Evolutionary conservation across 257 asterid species (phyloP).

Genomic region (Fraxinus excelsior): DNA sequence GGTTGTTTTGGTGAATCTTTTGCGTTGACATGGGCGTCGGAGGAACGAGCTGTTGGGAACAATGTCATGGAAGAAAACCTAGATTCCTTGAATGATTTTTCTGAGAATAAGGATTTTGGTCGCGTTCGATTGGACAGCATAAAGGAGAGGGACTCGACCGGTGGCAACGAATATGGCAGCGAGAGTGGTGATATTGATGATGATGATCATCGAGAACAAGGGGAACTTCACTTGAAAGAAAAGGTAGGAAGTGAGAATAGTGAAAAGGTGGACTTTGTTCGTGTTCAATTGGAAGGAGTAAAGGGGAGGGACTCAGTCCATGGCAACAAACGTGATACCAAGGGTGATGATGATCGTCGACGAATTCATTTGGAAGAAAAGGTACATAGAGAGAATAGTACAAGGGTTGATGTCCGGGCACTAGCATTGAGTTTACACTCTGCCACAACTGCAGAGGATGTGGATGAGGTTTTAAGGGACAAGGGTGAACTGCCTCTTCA

Average conservation of each 20-base stretch:
- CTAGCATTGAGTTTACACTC: constrained; percentile 52
- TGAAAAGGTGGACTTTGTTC: not conserved
- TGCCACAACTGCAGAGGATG: constrained; percentile 65
- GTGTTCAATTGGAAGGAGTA: not conserved
- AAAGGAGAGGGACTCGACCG: constrained; percentile 2
- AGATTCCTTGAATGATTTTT: constrained; percentile 25
- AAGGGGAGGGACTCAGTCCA: not conserved
- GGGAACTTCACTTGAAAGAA: not conserved
- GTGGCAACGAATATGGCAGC: not conserved
- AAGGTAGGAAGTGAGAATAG: not conserved
- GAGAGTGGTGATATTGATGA: constrained; percentile 4
- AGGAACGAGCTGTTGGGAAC: constrained; percentile 45
- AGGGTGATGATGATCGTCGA: constrained; percentile 17
- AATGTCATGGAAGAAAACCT: constrained; percentile 31
- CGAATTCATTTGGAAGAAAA: constrained; percentile 27
- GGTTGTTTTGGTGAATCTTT: constrained; percentile 39
- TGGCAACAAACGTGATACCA: not conserved
- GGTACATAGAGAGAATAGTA: constrained; percentile 19
- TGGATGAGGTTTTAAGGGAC: constrained; percentile 63
- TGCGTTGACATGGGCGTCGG: constrained; percentile 55
- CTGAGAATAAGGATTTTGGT: constrained; percentile 20
- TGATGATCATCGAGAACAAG: not conserved
- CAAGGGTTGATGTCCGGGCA: constrained; percentile 61
- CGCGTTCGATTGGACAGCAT: constrained; percentile 24
- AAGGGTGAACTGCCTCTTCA: constrained; percentile 70